These are phyloP conservation scores for Jasminum sambac DNA, from an alignment of 257 asterid species.

Conservation along the genomic window DNA sequence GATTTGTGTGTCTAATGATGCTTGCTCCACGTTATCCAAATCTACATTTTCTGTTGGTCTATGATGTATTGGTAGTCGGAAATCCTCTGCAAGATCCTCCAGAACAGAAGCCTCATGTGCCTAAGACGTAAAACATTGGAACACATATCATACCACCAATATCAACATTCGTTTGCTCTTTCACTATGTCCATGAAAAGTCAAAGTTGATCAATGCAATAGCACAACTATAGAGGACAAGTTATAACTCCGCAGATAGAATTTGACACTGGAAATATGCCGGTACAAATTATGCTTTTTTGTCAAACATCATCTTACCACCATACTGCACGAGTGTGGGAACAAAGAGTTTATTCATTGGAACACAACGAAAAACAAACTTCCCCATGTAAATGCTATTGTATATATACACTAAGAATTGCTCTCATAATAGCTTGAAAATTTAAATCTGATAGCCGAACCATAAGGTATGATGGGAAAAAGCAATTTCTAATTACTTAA, in stretches of 20 bases:
- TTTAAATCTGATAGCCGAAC: neutral
- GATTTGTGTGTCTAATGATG: constrained; percentile 80
- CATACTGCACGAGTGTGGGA: neutral
- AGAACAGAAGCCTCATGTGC: constrained; percentile 69
- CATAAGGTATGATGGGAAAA: neutral
- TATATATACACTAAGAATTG: neutral
- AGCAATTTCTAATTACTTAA: neutral
- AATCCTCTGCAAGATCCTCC: constrained; percentile 91
- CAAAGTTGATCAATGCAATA: neutral
- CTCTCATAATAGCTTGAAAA: neutral
- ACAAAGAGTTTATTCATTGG: neutral
- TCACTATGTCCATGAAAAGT: neutral
- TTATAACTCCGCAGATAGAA: neutral
- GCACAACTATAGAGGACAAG: neutral
- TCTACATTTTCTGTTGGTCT: constrained; percentile 88
- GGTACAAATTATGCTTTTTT: neutral
- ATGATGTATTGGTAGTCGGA: constrained; percentile 80
- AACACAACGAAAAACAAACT: neutral
- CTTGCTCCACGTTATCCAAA: constrained; percentile 90
- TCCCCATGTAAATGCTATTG: neutral
- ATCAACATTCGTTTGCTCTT: constrained; percentile 9
- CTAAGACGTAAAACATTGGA: constrained; percentile 35
- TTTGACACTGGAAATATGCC: neutral
- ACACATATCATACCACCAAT: constrained; percentile 17
- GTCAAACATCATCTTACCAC: neutral